phyloP scores from a whole-genome alignment of 495 filamentous ascomycete genomes.

The Tuber borchii region DNA sequence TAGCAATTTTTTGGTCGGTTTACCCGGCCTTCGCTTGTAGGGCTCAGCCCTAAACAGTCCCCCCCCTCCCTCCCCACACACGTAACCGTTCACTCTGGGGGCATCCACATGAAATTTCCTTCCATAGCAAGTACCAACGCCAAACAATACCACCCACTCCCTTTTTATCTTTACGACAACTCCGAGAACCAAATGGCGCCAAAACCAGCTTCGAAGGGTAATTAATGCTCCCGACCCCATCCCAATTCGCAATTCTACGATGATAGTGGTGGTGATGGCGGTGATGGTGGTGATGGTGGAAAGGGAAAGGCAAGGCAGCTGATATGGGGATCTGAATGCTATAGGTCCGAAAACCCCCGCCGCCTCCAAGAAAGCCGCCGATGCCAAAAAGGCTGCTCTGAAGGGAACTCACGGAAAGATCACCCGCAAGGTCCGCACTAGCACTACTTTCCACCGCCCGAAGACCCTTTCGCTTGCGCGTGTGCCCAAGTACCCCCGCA shows the following conservation, averaged over 20 bases:
- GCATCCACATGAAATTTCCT: conserved; percentile 20
- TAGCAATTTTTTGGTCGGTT: not conserved
- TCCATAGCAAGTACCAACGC: conserved; percentile 7
- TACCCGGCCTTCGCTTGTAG: conserved; percentile 9
- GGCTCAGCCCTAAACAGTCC: conserved; percentile 25
- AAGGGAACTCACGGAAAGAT: conserved; percentile 76
- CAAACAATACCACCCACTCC: conserved; percentile 11
- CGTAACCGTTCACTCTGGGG: conserved; percentile 3
- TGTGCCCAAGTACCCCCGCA: conserved; percentile 91
- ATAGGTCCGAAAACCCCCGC: conserved; percentile 59
- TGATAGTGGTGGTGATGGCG: not conserved
- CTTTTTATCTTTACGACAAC: conserved; percentile 32
- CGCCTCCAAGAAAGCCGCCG: conserved; percentile 63
- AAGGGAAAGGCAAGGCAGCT: not conserved
- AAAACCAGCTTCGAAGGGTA: conserved; percentile 40
- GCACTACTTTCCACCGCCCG: conserved; percentile 93
- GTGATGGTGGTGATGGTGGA: not conserved
- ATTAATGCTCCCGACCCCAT: conserved; percentile 15
- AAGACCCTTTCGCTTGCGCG: conserved; percentile 90
- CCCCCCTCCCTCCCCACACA: conserved; percentile 13
- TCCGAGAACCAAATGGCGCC: conserved; percentile 33
- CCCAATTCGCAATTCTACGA: not conserved
- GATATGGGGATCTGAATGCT: not conserved
- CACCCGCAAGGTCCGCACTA: conserved; percentile 81
- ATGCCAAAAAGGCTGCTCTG: conserved; percentile 88